Evolutionary conservation across 2,329 filamentous ascomycete species (phyloP), one percentile per base, ranked within the genome.

Genomic region (Rutstroemia sydowiana): DNA sequence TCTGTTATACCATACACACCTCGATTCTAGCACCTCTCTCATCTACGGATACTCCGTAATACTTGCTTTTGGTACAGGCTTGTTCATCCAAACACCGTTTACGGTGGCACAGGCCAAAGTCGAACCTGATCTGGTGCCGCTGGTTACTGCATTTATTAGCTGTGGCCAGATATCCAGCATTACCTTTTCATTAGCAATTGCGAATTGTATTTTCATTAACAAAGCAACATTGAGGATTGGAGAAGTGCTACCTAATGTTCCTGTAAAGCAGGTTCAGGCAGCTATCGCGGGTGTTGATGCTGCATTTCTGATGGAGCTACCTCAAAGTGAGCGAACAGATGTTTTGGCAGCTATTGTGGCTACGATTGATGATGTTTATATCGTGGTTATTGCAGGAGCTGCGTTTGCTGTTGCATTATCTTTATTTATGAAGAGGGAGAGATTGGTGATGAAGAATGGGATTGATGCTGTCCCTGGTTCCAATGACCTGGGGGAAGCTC

Each of bases 61-160:
- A 5, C 51, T 73, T 1, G 72, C 67, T 2, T 53, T 68, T 11
- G 72, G 72, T 0, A 62, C 63, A 1, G 72, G 71, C n/a, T 50
- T 59, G 2, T 66, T 62, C 48, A 52, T 61, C 8, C 66, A 70
- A 51, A 60, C 65, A 1, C 55, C 57, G 8, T 70, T 66, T 57
- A 60, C 65, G 5, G 63, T 71, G 39, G 66, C 63, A 2, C 66
- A 68, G 40, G 64, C 62, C 2, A 65, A 63, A 14, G 67, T 69
- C 8, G 42, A 55, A 2, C 63, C 63, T 23, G 45, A 56, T 0
- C 53, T 63, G 5, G 57, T 68, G 8, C 52, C 65, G 11, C 44
- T 57, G 7, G 65, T 64, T 0, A 63, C 70, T 20, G 63, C 66
- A 1, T 70, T 66, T 57, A 44, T 44, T 45, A 66, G 59, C 23